These are phyloP conservation scores for Kwoniella newhampshirensis DNA, from an alignment of 768 basidiomycete species.

Conservation along the genomic window DNA sequence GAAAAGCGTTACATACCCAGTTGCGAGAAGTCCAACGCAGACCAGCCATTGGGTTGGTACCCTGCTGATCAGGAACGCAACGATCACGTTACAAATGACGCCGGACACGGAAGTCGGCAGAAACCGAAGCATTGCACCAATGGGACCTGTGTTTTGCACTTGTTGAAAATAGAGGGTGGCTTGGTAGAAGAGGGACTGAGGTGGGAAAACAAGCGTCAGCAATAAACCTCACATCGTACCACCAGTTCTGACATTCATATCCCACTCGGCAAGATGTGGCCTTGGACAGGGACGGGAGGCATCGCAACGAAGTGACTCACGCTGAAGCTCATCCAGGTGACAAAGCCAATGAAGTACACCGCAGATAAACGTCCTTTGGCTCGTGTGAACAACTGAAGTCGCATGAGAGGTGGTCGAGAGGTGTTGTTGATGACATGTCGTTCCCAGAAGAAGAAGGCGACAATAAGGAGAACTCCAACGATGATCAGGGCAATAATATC, in stretches of 20 bases:
- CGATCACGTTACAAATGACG: slow-evolving; percentile 36
- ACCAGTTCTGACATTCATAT: slow-evolving; percentile 39
- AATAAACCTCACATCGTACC: slow-evolving; percentile 36
- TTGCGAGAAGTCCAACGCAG: slow-evolving; percentile 43
- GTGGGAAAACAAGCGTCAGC: not conserved
- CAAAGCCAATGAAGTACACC: slow-evolving; percentile 41
- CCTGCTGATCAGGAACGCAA: slow-evolving; percentile 40
- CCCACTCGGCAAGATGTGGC: slow-evolving; percentile 34
- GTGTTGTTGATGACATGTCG: slow-evolving; percentile 59
- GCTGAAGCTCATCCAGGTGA: slow-evolving; percentile 42
- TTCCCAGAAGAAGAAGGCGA: slow-evolving; percentile 68
- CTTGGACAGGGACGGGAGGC: no score
- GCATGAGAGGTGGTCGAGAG: slow-evolving; percentile 44
- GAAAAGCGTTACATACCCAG: slow-evolving; percentile 50
- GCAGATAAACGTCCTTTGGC: slow-evolving; percentile 44
- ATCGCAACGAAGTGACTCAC: slow-evolving; percentile 38
- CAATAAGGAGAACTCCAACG: slow-evolving; percentile 62
- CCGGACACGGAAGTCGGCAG: slow-evolving; percentile 41
- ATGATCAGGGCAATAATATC: slow-evolving; percentile 73
- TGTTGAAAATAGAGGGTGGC: slow-evolving; percentile 22
- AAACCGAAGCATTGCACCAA: slow-evolving; percentile 32
- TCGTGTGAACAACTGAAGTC: slow-evolving; percentile 47
- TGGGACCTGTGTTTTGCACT: slow-evolving; percentile 14
- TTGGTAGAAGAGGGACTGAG: slow-evolving; percentile 21
- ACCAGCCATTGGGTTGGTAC: slow-evolving; percentile 50